A percentile compares a stretch with the other conserved stretches of the same genome.
Conservation (phyloP, 345 rosid species). For the Pugionium dolabratum region DNA sequence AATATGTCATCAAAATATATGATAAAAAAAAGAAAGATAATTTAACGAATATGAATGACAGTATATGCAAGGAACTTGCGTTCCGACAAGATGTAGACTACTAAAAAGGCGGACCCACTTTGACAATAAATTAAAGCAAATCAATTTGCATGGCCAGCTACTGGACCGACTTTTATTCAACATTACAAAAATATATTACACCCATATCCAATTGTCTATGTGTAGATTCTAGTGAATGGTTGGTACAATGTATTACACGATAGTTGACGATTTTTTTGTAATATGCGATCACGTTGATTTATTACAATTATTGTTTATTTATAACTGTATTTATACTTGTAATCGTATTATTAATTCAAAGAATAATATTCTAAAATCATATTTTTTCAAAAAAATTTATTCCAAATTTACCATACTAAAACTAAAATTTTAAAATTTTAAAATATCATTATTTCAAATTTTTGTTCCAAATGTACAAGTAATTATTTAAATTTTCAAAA, state of each 20-base stretch:
- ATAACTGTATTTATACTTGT: no score
- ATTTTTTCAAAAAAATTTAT: no score
- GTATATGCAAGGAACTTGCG: neutral
- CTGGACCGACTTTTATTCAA: constrained; percentile 35
- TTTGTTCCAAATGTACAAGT: no score
- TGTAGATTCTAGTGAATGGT: constrained; percentile 33
- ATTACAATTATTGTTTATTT: no score
- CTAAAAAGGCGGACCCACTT: constrained; percentile 21
- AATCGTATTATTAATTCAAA: no score
- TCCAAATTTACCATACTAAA: no score
- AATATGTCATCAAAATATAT: constrained; percentile 5
- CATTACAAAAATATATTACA: neutral
- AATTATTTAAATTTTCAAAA: no score
- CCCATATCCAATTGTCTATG: constrained; percentile 35
- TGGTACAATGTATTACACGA: constrained; percentile 38
- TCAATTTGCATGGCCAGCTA: constrained; percentile 40
- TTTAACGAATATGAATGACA: neutral
- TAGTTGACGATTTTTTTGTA: no score
- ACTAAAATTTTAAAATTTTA: no score
- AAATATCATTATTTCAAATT: no score
- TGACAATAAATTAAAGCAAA: constrained; percentile 27
- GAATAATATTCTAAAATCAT: no score
- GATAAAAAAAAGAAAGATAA: neutral
- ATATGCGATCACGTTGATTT: no score
- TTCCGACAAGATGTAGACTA: neutral